Evolutionary conservation across 306 rosid species (phyloP).

Genomic region (Alnus glutinosa): DNA sequence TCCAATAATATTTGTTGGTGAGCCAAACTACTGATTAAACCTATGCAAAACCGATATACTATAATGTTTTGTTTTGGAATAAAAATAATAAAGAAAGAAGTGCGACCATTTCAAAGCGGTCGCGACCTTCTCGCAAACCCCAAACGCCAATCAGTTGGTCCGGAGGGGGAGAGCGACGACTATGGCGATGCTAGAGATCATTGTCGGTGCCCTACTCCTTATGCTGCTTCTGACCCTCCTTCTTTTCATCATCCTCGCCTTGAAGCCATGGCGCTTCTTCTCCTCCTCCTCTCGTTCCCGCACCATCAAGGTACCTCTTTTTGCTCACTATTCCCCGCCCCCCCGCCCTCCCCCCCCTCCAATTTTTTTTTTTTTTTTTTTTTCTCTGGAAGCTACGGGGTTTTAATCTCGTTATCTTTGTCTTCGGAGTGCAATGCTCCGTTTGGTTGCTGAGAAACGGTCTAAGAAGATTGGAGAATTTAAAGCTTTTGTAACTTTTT

Average conservation of each 20-base stretch:
- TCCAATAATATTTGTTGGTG: too few species aligned
- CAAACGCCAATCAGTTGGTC: slow-evolving; percentile 45
- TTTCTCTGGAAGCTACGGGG: neutral
- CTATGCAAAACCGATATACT: neutral
- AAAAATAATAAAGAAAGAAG: neutral
- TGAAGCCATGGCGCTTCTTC: slow-evolving; percentile 96
- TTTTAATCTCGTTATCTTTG: slow-evolving; percentile 1
- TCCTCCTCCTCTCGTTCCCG: slow-evolving; percentile 47
- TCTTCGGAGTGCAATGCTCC: slow-evolving; percentile 12
- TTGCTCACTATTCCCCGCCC: neutral
- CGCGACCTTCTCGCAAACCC: slow-evolving; percentile 65
- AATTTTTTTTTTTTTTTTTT: neutral
- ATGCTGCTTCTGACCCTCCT: slow-evolving; percentile 77
- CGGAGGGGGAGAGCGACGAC: slow-evolving; percentile 53
- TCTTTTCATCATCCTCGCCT: slow-evolving; percentile 64
- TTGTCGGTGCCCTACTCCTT: slow-evolving; percentile 68
- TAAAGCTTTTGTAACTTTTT: neutral
- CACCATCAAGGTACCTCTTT: slow-evolving; percentile 48
- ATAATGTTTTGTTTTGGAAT: neutral
- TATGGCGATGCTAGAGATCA: slow-evolving; percentile 61
- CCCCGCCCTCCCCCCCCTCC: neutral
- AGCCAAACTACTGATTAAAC: too few species aligned
- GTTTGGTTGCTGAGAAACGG: slow-evolving; percentile 33
- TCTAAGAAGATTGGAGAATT: slow-evolving; percentile 15
- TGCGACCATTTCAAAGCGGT: slow-evolving; percentile 82